Evolutionary conservation across 164 flowering plant genomes (phyloP), one percentile per base, ranked within the genome.

Genomic region (Paratinospora sagittata): DNA sequence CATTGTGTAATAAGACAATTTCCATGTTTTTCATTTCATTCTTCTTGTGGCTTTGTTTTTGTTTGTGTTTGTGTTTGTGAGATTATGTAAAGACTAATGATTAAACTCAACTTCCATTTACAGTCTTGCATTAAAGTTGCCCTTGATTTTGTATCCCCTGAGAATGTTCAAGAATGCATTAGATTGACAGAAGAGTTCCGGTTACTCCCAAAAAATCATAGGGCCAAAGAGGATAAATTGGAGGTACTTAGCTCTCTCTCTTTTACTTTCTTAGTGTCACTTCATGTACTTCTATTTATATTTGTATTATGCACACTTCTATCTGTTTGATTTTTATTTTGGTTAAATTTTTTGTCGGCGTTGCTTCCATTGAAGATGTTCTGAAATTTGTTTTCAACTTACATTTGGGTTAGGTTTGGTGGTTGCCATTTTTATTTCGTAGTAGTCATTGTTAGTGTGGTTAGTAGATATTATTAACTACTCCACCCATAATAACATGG

Each of bases 111-210:
- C 45, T 24, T 27, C 62, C 49, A 27, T 33, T 55, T 70, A 37
- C 80, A 84, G 84, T 84, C 86, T 1, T 84, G 86, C 80, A 84
- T 82, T 14, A 84, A 84, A 74, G 84, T 84, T 41, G 83, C 86
- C 17, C 82, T 84, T 61, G 87, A 84, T 77, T 82, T 84, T 63
- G 84, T 84, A 21, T 84, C 87, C 17, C 87, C 87, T 26, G 87
- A 84, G 27, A 84, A 82, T 70, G 73, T 82, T 49, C 74, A 84
- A 67, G 82, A 84, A 69, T 84, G 87, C 70, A 66, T 82, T 57
- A 75, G 80, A 21, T 73, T 84, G 78, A 79, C 85, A 27, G 84
- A 82, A 57, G 87, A 84, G 70, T 79, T 81, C 27, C 85, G 85
- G 17, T 45, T 70, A 66, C 85, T 84, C 60, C 87, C 87, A 0